Percentiles rank a stretch among this genome's conserved stretches.
Evolutionary conservation across 2,329 filamentous ascomycete genomes (phyloP).

Genomic region (Byssothecium circinans): DNA sequence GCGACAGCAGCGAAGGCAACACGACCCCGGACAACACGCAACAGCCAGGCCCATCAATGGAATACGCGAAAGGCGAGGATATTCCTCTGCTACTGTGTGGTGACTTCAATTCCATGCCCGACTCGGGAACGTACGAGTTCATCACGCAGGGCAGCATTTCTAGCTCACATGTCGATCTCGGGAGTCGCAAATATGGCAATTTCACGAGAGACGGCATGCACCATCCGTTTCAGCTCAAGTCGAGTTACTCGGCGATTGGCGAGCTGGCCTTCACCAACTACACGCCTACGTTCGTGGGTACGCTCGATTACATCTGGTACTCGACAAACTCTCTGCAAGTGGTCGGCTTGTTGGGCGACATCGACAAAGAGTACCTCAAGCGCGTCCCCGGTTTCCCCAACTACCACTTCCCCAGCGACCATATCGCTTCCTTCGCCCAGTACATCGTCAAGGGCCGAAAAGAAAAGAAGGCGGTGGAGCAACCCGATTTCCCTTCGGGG

Average conservation of each 20-base stretch:
- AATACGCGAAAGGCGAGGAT: slow-evolving; percentile 82
- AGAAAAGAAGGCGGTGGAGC: slow-evolving; percentile 59
- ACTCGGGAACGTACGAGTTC: slow-evolving; percentile 89
- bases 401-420: slow-evolving; percentile 91
- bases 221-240: slow-evolving; percentile 92
- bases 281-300: slow-evolving; percentile 86
- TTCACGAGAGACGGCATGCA: slow-evolving; percentile 91
- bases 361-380: slow-evolving; percentile 82
- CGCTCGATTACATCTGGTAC: slow-evolving; percentile 98
- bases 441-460: slow-evolving; percentile 88
- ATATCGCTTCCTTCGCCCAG: slow-evolving; percentile 85
- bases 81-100: slow-evolving; percentile 91
- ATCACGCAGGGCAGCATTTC: slow-evolving; percentile 78
- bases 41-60: slow-evolving; percentile 77
- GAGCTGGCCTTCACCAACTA: slow-evolving; percentile 96
- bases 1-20: slow-evolving; percentile 53
- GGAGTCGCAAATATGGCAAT: slow-evolving; percentile 82
- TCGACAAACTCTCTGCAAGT: slow-evolving; percentile 87
- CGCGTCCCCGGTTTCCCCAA: slow-evolving; percentile 89
- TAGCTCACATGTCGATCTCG: slow-evolving; percentile 78
- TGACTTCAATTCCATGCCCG: slow-evolving; percentile 89
- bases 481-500: slow-evolving; percentile 41
- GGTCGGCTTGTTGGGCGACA: slow-evolving; percentile 79
- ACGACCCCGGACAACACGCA: slow-evolving; percentile 55
- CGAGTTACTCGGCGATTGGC: slow-evolving; percentile 81